Conservation (phyloP, 1,284 basidiomycete species). For the Neonothopanus nambi region DNA sequence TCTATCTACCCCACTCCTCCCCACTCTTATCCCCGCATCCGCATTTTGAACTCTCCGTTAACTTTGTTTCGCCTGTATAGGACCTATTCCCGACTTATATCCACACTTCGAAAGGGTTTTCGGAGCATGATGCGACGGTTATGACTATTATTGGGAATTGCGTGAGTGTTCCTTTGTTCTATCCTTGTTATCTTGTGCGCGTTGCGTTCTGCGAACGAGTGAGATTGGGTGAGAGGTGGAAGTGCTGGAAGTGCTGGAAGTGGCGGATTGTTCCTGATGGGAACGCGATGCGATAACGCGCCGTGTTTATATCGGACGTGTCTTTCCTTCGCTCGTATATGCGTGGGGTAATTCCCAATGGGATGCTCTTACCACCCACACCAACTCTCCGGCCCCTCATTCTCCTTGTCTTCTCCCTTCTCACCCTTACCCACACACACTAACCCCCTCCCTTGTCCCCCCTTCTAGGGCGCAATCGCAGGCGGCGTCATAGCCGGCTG, state of each 20-base stretch:
- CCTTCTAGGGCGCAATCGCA: constrained; percentile 68
- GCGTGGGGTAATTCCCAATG: no score
- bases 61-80: constrained; percentile 22
- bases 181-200: constrained; percentile 22
- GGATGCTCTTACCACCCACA: no score
- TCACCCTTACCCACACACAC: constrained; percentile 1
- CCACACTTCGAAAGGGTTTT: constrained; percentile 58
- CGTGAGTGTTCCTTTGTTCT: constrained; percentile 41
- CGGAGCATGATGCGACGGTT: constrained; percentile 63
- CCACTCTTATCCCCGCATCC: background rate
- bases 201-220: no score
- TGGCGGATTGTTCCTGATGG: no score
- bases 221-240: no score
- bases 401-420: no score
- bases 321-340: no score
- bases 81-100: constrained; percentile 85
- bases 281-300: no score
- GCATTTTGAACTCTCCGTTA: background rate
- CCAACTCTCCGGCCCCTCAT: no score
- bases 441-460: background rate
- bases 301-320: no score
- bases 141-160: constrained; percentile 93
- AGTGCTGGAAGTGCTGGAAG: no score
- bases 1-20: background rate
- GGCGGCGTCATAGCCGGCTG: constrained; percentile 83